Percentiles rank a stretch among this genome's conserved stretches.
Evolutionary conservation across 2,329 filamentous ascomycete genomes (phyloP).

Genomic region (Penicillium sp.): DNA sequence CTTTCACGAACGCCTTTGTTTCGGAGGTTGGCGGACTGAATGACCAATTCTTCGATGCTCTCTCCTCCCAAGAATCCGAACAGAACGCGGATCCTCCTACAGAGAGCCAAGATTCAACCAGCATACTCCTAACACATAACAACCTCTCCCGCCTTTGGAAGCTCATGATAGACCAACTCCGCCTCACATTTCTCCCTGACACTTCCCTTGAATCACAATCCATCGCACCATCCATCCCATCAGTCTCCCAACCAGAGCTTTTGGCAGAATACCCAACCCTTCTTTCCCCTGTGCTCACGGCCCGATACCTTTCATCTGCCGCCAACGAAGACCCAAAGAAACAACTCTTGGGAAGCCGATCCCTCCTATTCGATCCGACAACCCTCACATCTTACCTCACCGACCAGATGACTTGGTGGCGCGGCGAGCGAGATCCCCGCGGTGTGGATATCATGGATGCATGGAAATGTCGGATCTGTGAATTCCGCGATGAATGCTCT

Average conservation of each 20-base stretch:
- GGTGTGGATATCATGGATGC: conserved; percentile 82
- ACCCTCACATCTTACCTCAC: conserved; percentile 65
- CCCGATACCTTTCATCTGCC: conserved; percentile 43
- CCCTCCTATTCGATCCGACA: conserved; percentile 65
- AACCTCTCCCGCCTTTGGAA: conserved; percentile 60
- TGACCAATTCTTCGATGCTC: conserved; percentile 60
- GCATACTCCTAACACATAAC: conserved; percentile 58
- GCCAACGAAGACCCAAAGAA: conserved; percentile 25
- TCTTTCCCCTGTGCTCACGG: conserved; percentile 47
- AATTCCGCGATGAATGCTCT: conserved; percentile 74
- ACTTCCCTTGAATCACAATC: conserved; percentile 12
- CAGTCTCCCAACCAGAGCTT: conserved; percentile 34
- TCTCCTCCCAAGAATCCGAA: conserved; percentile 34
- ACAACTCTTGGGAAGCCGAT: conserved; percentile 53
- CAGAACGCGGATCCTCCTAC: conserved; percentile 25
- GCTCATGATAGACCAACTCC: conserved; percentile 62
- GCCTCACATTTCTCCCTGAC: conserved; percentile 47
- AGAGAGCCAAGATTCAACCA: conserved; percentile 48
- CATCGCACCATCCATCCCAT: conserved; percentile 32
- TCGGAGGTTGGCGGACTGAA: conserved; percentile 70
- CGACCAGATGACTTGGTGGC: conserved; percentile 83
- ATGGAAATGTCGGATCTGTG: conserved; percentile 82
- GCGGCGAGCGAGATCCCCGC: conserved; percentile 66
- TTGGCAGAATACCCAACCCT: conserved; percentile 41
- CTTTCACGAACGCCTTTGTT: conserved; percentile 78